phyloP scores from a whole-genome alignment of 257 asterid genomes.

The Lycium barbarum region DNA sequence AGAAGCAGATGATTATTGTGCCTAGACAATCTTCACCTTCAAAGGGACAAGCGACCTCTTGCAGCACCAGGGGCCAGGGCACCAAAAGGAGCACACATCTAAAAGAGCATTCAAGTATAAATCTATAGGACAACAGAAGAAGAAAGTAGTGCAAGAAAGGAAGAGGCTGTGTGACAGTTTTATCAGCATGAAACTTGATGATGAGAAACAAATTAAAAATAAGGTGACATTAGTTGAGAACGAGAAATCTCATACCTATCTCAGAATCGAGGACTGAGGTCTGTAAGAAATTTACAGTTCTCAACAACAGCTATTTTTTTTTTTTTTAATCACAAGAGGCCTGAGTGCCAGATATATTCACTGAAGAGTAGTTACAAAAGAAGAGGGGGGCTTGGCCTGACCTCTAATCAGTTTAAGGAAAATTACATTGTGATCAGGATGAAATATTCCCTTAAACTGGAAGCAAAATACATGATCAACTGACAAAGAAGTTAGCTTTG shows the following conservation, averaged over 20 bases:
- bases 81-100: background rate
- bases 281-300: slow-evolving; percentile 80
- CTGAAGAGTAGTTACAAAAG: too few species aligned
- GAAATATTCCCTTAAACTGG: too few species aligned
- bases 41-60: slow-evolving; percentile 11
- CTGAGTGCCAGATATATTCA: too few species aligned
- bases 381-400: too few species aligned
- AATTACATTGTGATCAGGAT: too few species aligned
- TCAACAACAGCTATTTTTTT: slow-evolving; percentile 84
- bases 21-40: slow-evolving; percentile 6
- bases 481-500: too few species aligned
- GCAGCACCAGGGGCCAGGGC: slow-evolving; percentile 23
- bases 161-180: slow-evolving; percentile 16
- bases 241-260: slow-evolving; percentile 65
- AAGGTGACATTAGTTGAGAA: background rate
- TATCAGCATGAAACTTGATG: background rate
- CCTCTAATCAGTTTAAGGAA: too few species aligned
- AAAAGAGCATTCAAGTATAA: slow-evolving; percentile 21
- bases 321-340: too few species aligned
- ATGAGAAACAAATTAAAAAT: slow-evolving; percentile 19
- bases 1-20: background rate
- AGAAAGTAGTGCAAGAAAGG: background rate
- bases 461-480: too few species aligned
- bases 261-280: slow-evolving; percentile 90
- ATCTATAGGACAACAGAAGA: background rate